Evolutionary conservation across 768 basidiomycete genomes (phyloP).

Genomic region (Suillus ampliporus): DNA sequence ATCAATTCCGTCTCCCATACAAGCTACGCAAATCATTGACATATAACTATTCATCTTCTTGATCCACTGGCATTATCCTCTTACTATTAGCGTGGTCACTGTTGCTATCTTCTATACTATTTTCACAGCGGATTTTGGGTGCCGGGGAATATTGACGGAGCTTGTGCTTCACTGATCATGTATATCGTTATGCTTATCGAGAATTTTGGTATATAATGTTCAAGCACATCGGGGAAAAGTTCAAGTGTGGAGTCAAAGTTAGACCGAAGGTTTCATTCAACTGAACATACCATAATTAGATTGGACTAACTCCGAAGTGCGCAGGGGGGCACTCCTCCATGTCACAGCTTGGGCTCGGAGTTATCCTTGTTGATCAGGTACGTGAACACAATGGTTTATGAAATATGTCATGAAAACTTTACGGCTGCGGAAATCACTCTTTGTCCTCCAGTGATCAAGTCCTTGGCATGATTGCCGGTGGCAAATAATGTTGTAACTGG

Average conservation of each 20-base stretch:
- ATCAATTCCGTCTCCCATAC: slow-evolving; percentile 16
- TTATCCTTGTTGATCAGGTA: slow-evolving; percentile 11
- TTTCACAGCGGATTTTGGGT: slow-evolving; percentile 16
- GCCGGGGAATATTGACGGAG: slow-evolving; percentile 14
- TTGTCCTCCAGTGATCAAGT: slow-evolving; percentile 9
- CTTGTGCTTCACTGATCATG: slow-evolving; percentile 10
- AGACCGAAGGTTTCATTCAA: slow-evolving; percentile 22
- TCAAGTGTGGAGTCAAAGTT: slow-evolving; percentile 10
- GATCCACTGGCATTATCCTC: slow-evolving; percentile 9
- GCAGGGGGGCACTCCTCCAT: neutral
- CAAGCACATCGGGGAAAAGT: slow-evolving; percentile 5
- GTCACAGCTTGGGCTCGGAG: slow-evolving; percentile 2
- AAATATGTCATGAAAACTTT: slow-evolving; percentile 6
- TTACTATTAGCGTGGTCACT: slow-evolving; percentile 1
- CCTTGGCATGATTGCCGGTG: slow-evolving; percentile 3
- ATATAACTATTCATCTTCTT: slow-evolving; percentile 16
- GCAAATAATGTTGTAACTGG: slow-evolving; percentile 8
- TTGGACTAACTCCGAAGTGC: neutral
- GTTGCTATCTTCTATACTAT: slow-evolving; percentile 1
- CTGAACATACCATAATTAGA: slow-evolving; percentile 35
- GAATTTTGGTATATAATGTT: neutral
- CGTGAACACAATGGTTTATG: neutral
- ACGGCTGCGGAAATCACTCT: slow-evolving; percentile 10
- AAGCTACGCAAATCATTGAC: slow-evolving; percentile 11
- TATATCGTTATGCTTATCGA: slow-evolving; percentile 11